phyloP scores from a whole-genome alignment of 805 yeast species.

The Cyberlindnera suaveolens region DNA sequence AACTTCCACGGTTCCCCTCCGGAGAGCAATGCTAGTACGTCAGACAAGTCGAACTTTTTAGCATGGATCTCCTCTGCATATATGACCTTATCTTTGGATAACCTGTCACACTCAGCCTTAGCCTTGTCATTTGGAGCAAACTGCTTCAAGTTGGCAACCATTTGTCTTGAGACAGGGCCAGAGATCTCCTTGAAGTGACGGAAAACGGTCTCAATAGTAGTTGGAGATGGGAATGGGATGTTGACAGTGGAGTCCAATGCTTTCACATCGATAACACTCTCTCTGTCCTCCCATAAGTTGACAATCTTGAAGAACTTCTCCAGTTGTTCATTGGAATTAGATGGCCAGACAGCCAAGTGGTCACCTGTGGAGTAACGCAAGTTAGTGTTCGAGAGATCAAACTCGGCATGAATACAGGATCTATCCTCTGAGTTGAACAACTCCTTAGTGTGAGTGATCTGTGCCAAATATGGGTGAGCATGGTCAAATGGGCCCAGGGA shows the following conservation, averaged over 20 bases:
- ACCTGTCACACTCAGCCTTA: slow-evolving; percentile 32
- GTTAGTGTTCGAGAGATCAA: slow-evolving; percentile 70
- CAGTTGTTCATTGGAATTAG: slow-evolving; percentile 74
- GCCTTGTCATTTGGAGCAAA: slow-evolving; percentile 70
- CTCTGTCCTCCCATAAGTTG: slow-evolving; percentile 46
- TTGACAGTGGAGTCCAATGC: slow-evolving; percentile 65
- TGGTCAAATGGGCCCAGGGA: slow-evolving; percentile 73
- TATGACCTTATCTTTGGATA: slow-evolving; percentile 61
- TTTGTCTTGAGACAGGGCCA: slow-evolving; percentile 91
- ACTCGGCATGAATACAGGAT: slow-evolving; percentile 85
- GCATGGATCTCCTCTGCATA: slow-evolving; percentile 63
- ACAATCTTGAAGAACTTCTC: slow-evolving; percentile 59
- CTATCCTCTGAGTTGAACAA: slow-evolving; percentile 60
- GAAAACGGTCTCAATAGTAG: slow-evolving; percentile 81
- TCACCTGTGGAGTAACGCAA: slow-evolving; percentile 92
- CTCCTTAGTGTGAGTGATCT: slow-evolving; percentile 55
- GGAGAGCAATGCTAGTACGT: slow-evolving; percentile 59
- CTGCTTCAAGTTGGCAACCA: slow-evolving; percentile 61
- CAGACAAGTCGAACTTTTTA: slow-evolving; percentile 67
- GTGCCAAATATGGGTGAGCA: slow-evolving; percentile 77
- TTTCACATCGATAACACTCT: slow-evolving; percentile 55
- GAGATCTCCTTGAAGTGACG: slow-evolving; percentile 86
- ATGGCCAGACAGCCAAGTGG: slow-evolving; percentile 92
- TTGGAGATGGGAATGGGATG: slow-evolving; percentile 67
- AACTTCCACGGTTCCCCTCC: slow-evolving; percentile 68